A percentile compares a stretch with the other conserved stretches of the same genome.
phyloP scores from a whole-genome alignment of 2,329 filamentous ascomycete species.

The Chaetomium sp. region DNA sequence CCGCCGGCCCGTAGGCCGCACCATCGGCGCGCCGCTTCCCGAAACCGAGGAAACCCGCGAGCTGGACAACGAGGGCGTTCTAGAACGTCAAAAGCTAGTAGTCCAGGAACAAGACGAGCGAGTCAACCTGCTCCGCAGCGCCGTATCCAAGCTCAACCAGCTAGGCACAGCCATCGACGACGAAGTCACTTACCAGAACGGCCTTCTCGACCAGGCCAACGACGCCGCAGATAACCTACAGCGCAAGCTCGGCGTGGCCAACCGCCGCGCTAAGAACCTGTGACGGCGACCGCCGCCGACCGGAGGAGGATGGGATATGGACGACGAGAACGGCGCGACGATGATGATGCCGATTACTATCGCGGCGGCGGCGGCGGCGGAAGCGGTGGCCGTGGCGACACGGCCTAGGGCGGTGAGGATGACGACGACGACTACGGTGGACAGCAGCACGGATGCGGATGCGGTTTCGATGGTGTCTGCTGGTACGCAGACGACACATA shows the following conservation, averaged over 20 bases:
- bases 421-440: too few species aligned
- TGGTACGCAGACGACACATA: too few species aligned
- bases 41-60: slow-evolving; percentile 74
- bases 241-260: slow-evolving; percentile 67
- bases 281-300: slow-evolving; percentile 20
- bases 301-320: background rate
- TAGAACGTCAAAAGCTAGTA: slow-evolving; percentile 67
- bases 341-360: background rate
- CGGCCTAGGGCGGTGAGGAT: too few species aligned
- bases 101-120: slow-evolving; percentile 71
- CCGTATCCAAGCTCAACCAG: slow-evolving; percentile 67
- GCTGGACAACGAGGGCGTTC: slow-evolving; percentile 66
- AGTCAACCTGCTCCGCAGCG: slow-evolving; percentile 59
- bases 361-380: too few species aligned
- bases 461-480: too few species aligned
- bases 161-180: slow-evolving; percentile 71
- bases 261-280: slow-evolving; percentile 63
- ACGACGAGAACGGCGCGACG: background rate
- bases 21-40: slow-evolving; percentile 64
- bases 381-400: too few species aligned
- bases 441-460: too few species aligned
- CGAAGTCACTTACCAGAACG: slow-evolving; percentile 65
- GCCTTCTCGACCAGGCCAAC: slow-evolving; percentile 61
- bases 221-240: slow-evolving; percentile 59
- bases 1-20: slow-evolving; percentile 43